These are phyloP conservation scores for Flaveria linearis DNA, from an alignment of 129 eudicot genomes.

Conservation along the genomic window DNA sequence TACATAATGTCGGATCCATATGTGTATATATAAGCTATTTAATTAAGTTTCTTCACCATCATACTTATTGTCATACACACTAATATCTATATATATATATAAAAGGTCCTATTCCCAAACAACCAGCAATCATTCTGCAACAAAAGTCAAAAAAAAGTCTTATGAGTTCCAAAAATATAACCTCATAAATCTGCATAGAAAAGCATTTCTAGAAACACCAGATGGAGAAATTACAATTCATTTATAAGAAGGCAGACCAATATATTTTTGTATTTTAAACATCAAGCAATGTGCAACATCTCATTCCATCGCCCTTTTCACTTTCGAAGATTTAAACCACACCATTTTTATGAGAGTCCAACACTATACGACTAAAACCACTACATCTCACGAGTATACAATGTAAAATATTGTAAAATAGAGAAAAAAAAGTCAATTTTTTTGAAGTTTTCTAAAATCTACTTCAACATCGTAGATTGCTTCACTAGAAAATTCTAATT, in stretches of 20 bases:
- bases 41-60: conserved; percentile 25
- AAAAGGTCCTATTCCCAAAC: conserved; percentile 5
- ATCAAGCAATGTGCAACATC: too few relatives aligned
- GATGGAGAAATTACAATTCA: background rate
- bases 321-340: too few relatives aligned
- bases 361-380: too few relatives aligned
- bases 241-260: background rate
- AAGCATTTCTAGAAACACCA: background rate
- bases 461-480: background rate
- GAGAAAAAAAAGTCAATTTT: background rate
- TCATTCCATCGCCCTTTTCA: too few relatives aligned
- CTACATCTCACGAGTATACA: too few relatives aligned
- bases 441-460: background rate
- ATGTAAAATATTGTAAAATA: background rate
- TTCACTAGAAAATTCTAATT: background rate
- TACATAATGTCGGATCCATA: conserved; percentile 3
- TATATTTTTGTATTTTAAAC: background rate
- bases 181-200: background rate
- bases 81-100: background rate
- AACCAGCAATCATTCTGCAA: conserved; percentile 36
- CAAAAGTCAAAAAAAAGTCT: conserved; percentile 15
- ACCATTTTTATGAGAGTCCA: too few relatives aligned
- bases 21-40: conserved; percentile 23
- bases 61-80: conserved; percentile 23
- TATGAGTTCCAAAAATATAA: conserved; percentile 20